These are phyloP conservation scores for Debaryomyces psychrophilus DNA, from an alignment of 1,139 yeast species.

Conservation along the genomic window DNA sequence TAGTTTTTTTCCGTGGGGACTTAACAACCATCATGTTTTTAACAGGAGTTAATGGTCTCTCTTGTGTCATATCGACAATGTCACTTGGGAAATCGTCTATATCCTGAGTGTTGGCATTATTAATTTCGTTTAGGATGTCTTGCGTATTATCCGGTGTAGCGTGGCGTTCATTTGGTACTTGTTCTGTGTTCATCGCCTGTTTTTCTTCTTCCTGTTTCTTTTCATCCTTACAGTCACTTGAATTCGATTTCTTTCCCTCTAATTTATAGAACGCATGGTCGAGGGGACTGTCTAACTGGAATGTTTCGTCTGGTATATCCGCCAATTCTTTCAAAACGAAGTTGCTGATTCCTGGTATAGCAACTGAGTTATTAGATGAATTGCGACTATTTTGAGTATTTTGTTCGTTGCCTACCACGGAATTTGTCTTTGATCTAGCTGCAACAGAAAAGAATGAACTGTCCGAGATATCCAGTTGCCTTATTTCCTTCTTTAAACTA, in stretches of 20 bases:
- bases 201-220: constrained; percentile 1
- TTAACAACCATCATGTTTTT: constrained; percentile 9
- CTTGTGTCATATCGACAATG: constrained; percentile 28
- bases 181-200: not conserved
- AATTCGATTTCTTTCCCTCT: constrained; percentile 58
- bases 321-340: constrained; percentile 71
- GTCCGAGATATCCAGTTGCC: constrained; percentile 35
- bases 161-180: not conserved
- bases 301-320: constrained; percentile 76
- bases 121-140: constrained; percentile 44
- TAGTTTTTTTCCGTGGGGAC: not conserved
- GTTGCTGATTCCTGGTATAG: constrained; percentile 65
- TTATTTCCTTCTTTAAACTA: constrained; percentile 18
- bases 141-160: constrained; percentile 28
- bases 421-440: constrained; percentile 25
- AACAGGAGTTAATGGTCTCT: constrained; percentile 34
- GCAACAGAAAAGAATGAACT: constrained; percentile 44
- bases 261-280: constrained; percentile 72
- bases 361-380: constrained; percentile 39
- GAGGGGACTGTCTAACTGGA: constrained; percentile 63
- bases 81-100: constrained; percentile 32
- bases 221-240: constrained; percentile 1
- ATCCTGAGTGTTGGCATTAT: constrained; percentile 47
- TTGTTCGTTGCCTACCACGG: constrained; percentile 18
- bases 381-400: constrained; percentile 12